Base-by-base conservation (phyloP, 306 rosid genomes). In the Quercus suber region DNA sequence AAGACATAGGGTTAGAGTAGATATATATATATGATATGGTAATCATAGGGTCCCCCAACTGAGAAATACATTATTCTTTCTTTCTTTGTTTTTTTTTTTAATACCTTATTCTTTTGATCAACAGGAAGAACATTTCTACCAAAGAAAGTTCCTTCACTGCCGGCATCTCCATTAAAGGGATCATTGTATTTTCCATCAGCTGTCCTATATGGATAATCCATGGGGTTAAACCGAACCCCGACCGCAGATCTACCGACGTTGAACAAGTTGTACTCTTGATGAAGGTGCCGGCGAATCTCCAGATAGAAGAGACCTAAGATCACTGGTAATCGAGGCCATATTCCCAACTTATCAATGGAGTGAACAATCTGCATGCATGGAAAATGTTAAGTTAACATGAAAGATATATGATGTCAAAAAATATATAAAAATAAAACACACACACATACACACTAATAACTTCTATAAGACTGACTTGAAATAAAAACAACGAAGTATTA, bases 301-400 rank as follows among this genome's bases (percentile, higher is more conserved):
- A 90, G 60, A 28, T 90, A 88, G 0, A 81, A 0, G 5, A 90
- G 76, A 0, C 94, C 94, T 5, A 90, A 20, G 45, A 90, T 57
- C 0, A 90, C 94, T 0, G 94, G 94, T 3, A 87, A 37, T 0
- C 86, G 80, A 49, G 72, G 94, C 94, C 94, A 90, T 79, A 90
- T 55, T 12, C 90, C 90, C 45, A 86, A 0, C 83, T 86, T 90
- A 73, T 90, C 94, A 31, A 90, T 64, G 1, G 77, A 80, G 80
- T 90, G 94, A 13, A 90, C 49, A 67, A 90, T 86, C 94, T 90
- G 83, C 25, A 27, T 1, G 21, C 53, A 49, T 49, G 53, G 0
- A 49, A 31, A 13, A 4, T 8, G 1, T 41, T 8, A 2, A 41
- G 45, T 41, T 41, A 20, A 55, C 8, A 30, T 49, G n/a, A 28